Base-by-base conservation (phyloP, 2,329 filamentous ascomycete species). In the Tolypocladium cylindrosporum region DNA sequence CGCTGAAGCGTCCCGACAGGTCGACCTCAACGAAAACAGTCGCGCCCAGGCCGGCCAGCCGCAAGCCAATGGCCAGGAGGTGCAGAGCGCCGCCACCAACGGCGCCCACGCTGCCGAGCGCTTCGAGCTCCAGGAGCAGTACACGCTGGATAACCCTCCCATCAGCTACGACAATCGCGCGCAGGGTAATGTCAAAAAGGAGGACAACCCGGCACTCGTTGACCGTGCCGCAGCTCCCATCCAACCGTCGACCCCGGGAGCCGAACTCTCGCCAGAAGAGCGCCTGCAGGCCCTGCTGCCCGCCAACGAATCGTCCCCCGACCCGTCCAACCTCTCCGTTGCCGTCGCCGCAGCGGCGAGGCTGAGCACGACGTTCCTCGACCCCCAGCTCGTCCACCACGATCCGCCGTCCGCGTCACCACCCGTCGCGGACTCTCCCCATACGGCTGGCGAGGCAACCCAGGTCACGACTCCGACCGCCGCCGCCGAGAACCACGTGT, bases 1-100 rank as follows among this genome's bases (percentile, higher is more conserved):
- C 27, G 91, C 91, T 39, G 91, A 96, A 72, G 91, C 92, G 0
- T 95, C 91, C 55, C 83, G 90, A 55, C 89, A 90, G 70, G 83
- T 94, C 59, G 88, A 89, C 64, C 77, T 85, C 19, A 82, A 78
- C 60, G 81, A 85, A 65, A 85, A 84, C 67, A 81, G 78, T 56
- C 81, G 82, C 64, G 77, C 77, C 58, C 73, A 52, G 21, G 2
- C 8, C 16, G 27, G 14, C 45, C 45, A 50, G 14, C 31, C 48
- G 0, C 43, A 14, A 24, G 43, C 80, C 60, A 77, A 66, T 34
- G 64, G 61, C 37, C 64, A 66, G 62, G 75, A 53, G 61, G 68
- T 66, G 24, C 74, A 60, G 67, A 65, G 59, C 66, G 64, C 51
- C 57, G 50, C 61, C 53, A 39, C 55, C 13, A 67, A 64, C 31